Conservation (phyloP, 768 basidiomycete genomes). For the Arthromyces matolae region DNA sequence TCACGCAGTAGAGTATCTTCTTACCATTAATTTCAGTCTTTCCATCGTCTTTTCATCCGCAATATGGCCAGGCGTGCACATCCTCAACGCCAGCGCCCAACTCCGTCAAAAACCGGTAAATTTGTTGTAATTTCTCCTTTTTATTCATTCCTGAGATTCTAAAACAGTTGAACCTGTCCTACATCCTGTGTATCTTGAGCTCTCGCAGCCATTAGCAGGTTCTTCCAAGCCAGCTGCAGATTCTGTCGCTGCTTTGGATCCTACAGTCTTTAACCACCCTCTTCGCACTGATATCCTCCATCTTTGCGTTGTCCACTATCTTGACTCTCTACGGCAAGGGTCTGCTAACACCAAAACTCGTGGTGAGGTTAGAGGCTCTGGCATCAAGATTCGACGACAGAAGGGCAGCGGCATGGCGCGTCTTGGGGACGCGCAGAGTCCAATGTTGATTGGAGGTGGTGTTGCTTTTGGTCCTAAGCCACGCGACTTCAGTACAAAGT, state of each 20-base stretch:
- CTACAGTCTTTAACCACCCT: slow-evolving; percentile 84
- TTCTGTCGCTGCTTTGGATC: slow-evolving; percentile 60
- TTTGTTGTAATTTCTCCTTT: too few species aligned
- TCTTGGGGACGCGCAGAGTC: slow-evolving; percentile 83
- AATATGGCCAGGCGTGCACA: slow-evolving; percentile 11
- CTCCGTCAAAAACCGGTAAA: slow-evolving; percentile 12
- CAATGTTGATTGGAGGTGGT: slow-evolving; percentile 89
- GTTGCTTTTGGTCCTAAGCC: slow-evolving; percentile 90
- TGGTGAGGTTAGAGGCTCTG: slow-evolving; percentile 85
- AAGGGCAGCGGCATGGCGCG: slow-evolving; percentile 91
- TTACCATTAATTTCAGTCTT: background rate
- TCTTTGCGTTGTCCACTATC: slow-evolving; percentile 84
- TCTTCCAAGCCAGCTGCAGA: slow-evolving; percentile 34
- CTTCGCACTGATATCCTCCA: slow-evolving; percentile 92
- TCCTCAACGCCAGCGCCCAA: background rate
- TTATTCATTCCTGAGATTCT: too few species aligned
- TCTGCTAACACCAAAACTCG: slow-evolving; percentile 90
- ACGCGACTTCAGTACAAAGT: slow-evolving; percentile 85
- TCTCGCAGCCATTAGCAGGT: slow-evolving; percentile 55
- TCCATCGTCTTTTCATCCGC: slow-evolving; percentile 1
- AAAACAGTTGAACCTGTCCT: slow-evolving; percentile 33
- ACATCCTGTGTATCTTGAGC: slow-evolving; percentile 55
- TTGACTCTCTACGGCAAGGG: slow-evolving; percentile 87
- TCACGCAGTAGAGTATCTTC: background rate
- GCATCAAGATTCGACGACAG: slow-evolving; percentile 84